phyloP scores from a whole-genome alignment of 768 basidiomycete genomes.

The Hygrocybe punicea region DNA sequence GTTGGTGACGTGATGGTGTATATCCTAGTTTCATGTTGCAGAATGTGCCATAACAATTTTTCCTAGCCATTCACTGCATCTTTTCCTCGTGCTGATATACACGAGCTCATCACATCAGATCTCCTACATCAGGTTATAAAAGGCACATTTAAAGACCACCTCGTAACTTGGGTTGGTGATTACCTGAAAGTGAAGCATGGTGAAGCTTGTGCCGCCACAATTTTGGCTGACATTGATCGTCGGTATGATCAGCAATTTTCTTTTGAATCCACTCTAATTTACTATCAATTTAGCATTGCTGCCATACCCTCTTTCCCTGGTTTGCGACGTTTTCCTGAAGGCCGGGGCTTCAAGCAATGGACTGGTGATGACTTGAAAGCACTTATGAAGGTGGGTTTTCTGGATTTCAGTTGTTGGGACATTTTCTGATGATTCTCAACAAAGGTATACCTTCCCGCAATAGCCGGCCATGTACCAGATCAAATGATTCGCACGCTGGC shows the following conservation, averaged over 20 bases:
- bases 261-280: not conserved
- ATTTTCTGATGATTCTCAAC: not conserved
- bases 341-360: slow-evolving; percentile 32
- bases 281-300: slow-evolving; percentile 14
- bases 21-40: not conserved
- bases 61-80: slow-evolving; percentile 4
- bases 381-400: slow-evolving; percentile 29
- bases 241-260: not conserved
- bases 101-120: slow-evolving; percentile 31
- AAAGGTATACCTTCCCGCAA: slow-evolving; percentile 25
- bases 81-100: slow-evolving; percentile 38
- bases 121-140: slow-evolving; percentile 38
- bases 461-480: slow-evolving; percentile 21
- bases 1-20: slow-evolving; percentile 29
- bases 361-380: slow-evolving; percentile 38
- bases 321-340: slow-evolving; percentile 7
- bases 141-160: slow-evolving; percentile 39
- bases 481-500: slow-evolving; percentile 15
- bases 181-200: slow-evolving; percentile 23
- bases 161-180: slow-evolving; percentile 32
- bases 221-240: slow-evolving; percentile 32
- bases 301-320: slow-evolving; percentile 20
- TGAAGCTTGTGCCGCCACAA: slow-evolving; percentile 13
- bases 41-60: not conserved
- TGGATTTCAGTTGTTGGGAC: not conserved